Base-by-base conservation (phyloP, 768 basidiomycete species). In the Mycena belliarum region DNA sequence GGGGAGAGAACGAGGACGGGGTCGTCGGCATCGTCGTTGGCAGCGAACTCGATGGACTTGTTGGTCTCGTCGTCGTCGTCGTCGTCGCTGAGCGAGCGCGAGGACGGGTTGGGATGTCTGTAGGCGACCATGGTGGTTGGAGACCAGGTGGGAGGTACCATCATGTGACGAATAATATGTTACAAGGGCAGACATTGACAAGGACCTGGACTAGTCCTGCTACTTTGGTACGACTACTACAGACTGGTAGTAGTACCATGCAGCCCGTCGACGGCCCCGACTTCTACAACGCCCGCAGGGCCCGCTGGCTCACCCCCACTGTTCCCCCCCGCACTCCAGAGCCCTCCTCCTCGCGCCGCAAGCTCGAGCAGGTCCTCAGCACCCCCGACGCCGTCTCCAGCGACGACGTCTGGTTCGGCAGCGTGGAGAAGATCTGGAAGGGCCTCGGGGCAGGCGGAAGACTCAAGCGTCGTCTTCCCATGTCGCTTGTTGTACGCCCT, bases 11-110 rank as follows among this genome's bases (percentile, higher is more conserved):
- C 73, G 51, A 80, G 72, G 49, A 72, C 73, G 51, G 79, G 72
- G 49, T 72, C 66, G 67, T 71, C 79, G 45, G 77, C 77, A 38
- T 71, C 74, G 55, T 82, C 78, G 59, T 84, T 82, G 69, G 83
- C 84, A 65, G 78, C 77, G 61, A 83, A 84, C 45, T 75, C 73
- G 28, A 65, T 66, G 50, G 59, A 66, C 21, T 76, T 69, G 52
- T 77, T 76, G 35, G 46, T 5, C n/a, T n/a, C n/a, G 29, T 80
- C 82, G 68, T 88, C 85, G 67, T 88, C 85, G 69, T 88, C 84
- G 61, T 85, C 83, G 73, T 89, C 89, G 32, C 89, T 91, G 61
- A 91, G 78, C 18, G 90, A 91, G n/a, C 87, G 89, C 10, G 80
- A 83, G 6, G 89, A 91, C 63, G 87, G 87, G n/a, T 83, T 78